Base-by-base conservation (phyloP, 2,329 filamentous ascomycete genomes). In the Phialophora tarda region DNA sequence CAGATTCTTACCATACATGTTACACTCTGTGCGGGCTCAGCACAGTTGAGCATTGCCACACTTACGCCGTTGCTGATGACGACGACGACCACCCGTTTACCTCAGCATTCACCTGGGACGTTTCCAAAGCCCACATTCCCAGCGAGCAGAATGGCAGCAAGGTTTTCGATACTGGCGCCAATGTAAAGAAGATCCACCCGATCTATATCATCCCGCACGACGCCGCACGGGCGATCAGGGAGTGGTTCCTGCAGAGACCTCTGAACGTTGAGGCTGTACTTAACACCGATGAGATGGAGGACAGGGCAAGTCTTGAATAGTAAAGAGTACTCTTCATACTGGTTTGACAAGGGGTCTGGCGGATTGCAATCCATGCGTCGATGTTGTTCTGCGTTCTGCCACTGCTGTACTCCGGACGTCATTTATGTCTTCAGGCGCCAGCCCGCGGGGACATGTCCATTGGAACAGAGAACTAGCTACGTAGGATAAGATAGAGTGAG, bases 1-100 rank as follows among this genome's bases (percentile, higher is more conserved):
- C 93, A 4, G 94, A 98, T 80, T 89, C 90, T 57, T 97, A 98
- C 75, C 94, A 98, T 79, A 92, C 92, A 53, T 95, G 91, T 80
- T 98, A 98, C 80, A 92, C 93, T 32, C 85, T 98, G 23, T 89
- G 90, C 24, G 94, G 94, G 4, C 83, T 98, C 71, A 95, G 91
- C 77, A 90, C 89, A 61, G 89, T 90, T 26, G 92, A 96, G 79
- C 86, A 97, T 77, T 75, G 79, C 47, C 86, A 85, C 71, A 78
- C 77, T 44, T 84, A 84, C 57, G 59, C 47, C 6, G 28, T 28
- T 1, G 32, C 34, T n/a, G 76, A 77, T 34, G 72, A 74, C 3
- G 72, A 74, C 4, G 71, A 71, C 32, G 69, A 71, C 17, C 69
- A 71, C 17, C 69, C 68, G 5, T 79, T 80, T 59, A 67, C 75